Evolutionary conservation across 23 red algal species (phyloP), one percentile per base, ranked within the genome.

Genomic region (Gracilaria domingensis): DNA sequence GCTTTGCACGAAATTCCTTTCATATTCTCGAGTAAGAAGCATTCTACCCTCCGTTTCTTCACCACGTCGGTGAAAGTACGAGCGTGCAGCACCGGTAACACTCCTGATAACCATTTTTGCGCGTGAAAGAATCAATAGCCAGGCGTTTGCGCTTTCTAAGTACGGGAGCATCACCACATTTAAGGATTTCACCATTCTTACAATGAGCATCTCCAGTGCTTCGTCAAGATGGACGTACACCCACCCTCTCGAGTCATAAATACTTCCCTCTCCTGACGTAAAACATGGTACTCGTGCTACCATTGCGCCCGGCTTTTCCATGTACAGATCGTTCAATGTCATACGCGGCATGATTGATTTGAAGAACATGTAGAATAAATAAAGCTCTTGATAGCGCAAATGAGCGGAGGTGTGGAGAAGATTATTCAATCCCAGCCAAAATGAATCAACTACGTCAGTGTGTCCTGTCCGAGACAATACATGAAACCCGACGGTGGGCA

Each of bases 401-500:
- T 83, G 79, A 16, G 4, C 55, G 2, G 79, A 34, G 9, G 79
- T 9, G 65, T 83, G 79, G 54, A 83, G 28, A 2, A 83, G 3
- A 30, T 42, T 32, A 35, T 59, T 83, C 8, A 18, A 3, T 14
- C 17, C 4, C 24, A 61, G 65, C 54, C 79, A 83, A 38, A 83
- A 83, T 3, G 53, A 7, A 12, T 83, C 51, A 9, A 79, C 38
- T 11, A 65, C 24, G 14, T 83, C 54, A 14, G 51, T 83, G 36
- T 83, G 57, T 8, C 53, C 51, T 65, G 79, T 83, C 7, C 79
- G 14, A 8, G 51, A 83, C 29, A 83, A 54, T 17, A 83, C 56
- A 24, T 79, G 74, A 62, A 83, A 83, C 5, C 79, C 79, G 2
- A 83, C 12, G 28, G 57, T 83, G 16, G 79, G 79, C 35, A 65